Evolutionary conservation across 805 yeast genomes (phyloP), one percentile per base, ranked within the genome.

Genomic region (Saccharomyces paradoxus): DNA sequence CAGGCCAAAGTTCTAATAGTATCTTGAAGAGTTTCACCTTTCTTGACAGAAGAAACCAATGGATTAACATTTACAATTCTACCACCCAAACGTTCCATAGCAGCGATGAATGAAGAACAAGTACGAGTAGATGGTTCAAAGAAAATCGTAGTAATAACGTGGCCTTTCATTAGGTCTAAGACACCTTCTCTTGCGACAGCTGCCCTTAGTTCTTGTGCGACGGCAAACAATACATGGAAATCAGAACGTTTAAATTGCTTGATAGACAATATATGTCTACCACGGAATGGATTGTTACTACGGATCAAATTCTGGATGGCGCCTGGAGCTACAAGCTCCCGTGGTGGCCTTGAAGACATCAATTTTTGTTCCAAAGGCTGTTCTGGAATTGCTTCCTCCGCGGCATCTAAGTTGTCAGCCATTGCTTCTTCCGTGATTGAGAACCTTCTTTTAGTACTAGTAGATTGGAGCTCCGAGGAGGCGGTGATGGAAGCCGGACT

Each of bases 61-160:
- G 94, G 87, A 58, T 87, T 80, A 60, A 94, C 87, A 53, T 95
- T 81, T 62, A 95, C 87, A 63, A 90, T 96, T 74, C 96, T 83
- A 69, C 99, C 99, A 72, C 99, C 99, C 65, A 94, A 80, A 77
- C 99, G 87, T 79, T 94, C 98, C 99, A 94, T 94, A 57, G 99
- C 99, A 64, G 97, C 97, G 71, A 94, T 96, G 71, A 95, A 95
- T 1, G 98, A 94, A 24, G 97, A 84, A 21, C 95, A 83, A 32
- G 99, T 94, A 75, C 99, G 83, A 44, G 99, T 95, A 5, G 97
- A 89, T 63, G 99, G 99, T 77, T 94, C 99, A 73, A 90, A 94
- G 78, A 94, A 94, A 78, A 94, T 85, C 10, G 98, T 95, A 50
- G 97, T 89, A 66, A 94, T 78, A 54, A 94, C 83, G 66, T 96